Conservation (phyloP, 192 early-diverging fungal species). For the Entomortierella chlamydospora region DNA sequence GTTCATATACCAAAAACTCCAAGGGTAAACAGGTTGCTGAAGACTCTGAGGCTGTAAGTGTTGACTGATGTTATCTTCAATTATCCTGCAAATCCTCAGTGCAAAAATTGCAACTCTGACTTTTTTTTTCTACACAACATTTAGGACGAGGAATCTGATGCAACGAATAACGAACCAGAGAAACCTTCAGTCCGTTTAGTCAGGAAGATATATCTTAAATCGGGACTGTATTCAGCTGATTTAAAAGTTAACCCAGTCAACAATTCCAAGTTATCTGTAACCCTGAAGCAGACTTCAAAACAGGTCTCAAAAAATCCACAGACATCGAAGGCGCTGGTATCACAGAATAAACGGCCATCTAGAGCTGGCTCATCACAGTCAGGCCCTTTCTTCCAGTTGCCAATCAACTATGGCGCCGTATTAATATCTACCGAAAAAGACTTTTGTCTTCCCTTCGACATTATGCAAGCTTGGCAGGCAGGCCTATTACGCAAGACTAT, state of each 20-base stretch:
- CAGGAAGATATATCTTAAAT: constrained; percentile 53
- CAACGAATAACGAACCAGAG: neutral
- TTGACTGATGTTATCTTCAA: neutral
- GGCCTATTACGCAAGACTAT: constrained; percentile 38
- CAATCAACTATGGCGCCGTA: constrained; percentile 69
- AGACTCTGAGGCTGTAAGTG: constrained; percentile 5
- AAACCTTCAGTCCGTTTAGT: constrained; percentile 17
- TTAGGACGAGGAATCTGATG: constrained; percentile 13
- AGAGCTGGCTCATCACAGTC: neutral
- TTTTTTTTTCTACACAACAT: neutral
- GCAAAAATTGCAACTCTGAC: neutral
- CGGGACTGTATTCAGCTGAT: constrained; percentile 57
- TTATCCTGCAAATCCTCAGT: neutral
- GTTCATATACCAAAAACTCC: neutral
- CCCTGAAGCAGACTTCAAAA: constrained; percentile 3
- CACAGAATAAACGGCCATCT: neutral
- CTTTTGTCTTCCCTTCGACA: constrained; percentile 75
- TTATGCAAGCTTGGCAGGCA: constrained; percentile 61
- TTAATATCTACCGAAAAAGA: constrained; percentile 66
- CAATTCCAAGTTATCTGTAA: constrained; percentile 17
- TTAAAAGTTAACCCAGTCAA: constrained; percentile 31
- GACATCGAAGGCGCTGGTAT: constrained; percentile 1
- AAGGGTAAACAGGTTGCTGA: neutral
- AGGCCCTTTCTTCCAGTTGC: constrained; percentile 61
- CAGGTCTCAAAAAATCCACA: neutral